These are phyloP conservation scores for Pseudotsuga menziesii DNA, from an alignment of 75 land plant species.

Conservation along the genomic window DNA sequence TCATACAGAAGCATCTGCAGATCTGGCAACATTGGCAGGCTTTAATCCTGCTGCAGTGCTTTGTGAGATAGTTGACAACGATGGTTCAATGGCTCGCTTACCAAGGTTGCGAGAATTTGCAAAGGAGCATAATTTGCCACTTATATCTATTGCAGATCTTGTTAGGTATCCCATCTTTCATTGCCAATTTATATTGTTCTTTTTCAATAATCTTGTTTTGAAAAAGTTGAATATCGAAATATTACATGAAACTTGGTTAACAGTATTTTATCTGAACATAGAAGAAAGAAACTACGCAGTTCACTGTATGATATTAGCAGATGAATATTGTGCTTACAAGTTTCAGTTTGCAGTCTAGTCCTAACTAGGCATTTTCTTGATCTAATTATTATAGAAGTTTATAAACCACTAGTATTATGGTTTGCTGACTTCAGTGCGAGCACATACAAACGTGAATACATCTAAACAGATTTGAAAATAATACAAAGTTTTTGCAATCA, in stretches of 20 bases:
- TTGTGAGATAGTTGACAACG: slow-evolving; percentile 97
- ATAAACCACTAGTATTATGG: neutral
- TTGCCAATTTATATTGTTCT: neutral
- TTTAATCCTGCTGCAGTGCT: slow-evolving; percentile 77
- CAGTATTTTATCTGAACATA: neutral
- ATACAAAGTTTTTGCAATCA: neutral
- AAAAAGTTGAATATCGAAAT: neutral
- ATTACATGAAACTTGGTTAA: neutral
- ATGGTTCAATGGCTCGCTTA: slow-evolving; percentile 97
- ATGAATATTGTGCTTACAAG: neutral
- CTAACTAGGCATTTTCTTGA: neutral
- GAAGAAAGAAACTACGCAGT: neutral
- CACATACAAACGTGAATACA: neutral
- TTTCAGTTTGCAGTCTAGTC: neutral
- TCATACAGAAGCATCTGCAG: slow-evolving; percentile 97
- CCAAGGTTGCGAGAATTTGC: slow-evolving; percentile 90
- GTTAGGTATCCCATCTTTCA: slow-evolving; percentile 50
- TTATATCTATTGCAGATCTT: slow-evolving; percentile 94
- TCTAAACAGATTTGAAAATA: neutral
- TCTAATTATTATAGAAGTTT: no score
- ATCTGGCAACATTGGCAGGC: slow-evolving; percentile 88
- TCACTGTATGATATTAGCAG: neutral
- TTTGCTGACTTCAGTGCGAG: no score
- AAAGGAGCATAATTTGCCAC: slow-evolving; percentile 56
- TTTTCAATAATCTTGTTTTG: neutral